Evolutionary conservation across 2,329 filamentous ascomycete species (phyloP).

Genomic region (Thermothelomyces thermophilus): DNA sequence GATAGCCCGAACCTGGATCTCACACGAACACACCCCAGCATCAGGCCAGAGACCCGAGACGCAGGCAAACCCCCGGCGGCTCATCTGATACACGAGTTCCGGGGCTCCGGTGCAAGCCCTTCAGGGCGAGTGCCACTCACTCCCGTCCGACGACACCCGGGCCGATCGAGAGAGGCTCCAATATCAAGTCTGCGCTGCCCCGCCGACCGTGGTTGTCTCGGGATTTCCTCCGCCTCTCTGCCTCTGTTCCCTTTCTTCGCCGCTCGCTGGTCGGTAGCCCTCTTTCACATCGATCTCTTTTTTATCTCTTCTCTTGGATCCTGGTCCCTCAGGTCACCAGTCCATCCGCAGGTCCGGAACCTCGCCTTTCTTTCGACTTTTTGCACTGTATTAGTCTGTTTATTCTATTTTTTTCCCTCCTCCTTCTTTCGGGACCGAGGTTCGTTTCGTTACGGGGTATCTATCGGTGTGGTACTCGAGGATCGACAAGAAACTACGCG

Average conservation of each 20-base stretch:
- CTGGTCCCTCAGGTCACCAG: slow-evolving; percentile 24
- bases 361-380: slow-evolving; percentile 33
- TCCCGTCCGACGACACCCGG: slow-evolving; percentile 16
- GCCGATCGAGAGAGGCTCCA: slow-evolving; percentile 18
- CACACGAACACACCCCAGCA: slow-evolving; percentile 36
- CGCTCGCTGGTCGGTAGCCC: slow-evolving; percentile 45
- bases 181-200: slow-evolving; percentile 28
- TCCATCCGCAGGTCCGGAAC: slow-evolving; percentile 48
- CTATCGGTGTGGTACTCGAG: slow-evolving; percentile 1
- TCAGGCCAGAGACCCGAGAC: slow-evolving; percentile 36
- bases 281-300: slow-evolving; percentile 44
- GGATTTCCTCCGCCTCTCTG: slow-evolving; percentile 25
- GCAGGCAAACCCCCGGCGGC: slow-evolving; percentile 28
- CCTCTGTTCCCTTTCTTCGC: slow-evolving; percentile 29
- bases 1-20: slow-evolving; percentile 45
- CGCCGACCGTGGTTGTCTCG: slow-evolving; percentile 20
- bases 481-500: slow-evolving; percentile 11
- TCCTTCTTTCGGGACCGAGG: slow-evolving; percentile 19
- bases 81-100: slow-evolving; percentile 37
- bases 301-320: slow-evolving; percentile 22
- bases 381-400: slow-evolving; percentile 27
- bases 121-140: slow-evolving; percentile 29
- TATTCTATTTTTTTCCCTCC: slow-evolving; percentile 19
- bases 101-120: slow-evolving; percentile 32
- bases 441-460: background rate